Evolutionary conservation across 306 rosid genomes (phyloP), one percentile per base, ranked within the genome.

Genomic region (Leucaena leucocephala): DNA sequence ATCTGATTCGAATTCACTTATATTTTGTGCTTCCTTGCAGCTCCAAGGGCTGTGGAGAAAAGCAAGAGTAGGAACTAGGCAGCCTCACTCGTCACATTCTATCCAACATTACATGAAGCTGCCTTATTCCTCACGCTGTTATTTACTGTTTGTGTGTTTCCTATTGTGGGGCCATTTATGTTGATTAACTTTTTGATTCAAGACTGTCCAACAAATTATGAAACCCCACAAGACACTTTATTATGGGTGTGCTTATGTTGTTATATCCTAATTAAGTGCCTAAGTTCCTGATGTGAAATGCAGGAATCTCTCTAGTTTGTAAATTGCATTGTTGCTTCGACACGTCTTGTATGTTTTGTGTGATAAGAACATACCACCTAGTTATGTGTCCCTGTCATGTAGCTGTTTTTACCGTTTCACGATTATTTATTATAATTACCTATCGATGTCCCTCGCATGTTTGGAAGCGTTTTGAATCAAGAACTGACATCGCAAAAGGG

Each of bases 41-140:
- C 97, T 81, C 97, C 97, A 57, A 85, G 92, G 87, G 94, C 91
- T 68, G 85, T 90, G 84, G 96, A 89, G 73, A 93, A 89, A 87
- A 77, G 89, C 74, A 83, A 83, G 83, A 89, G 82, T 86, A 86
- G 90, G 82, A 93, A 78, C 83, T 92, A 90, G 85, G 80, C 67
- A 15, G 48, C 77, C 21, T 61, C 58, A 48, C 62, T 42, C 57
- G 38, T 35, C 64, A 52, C 54, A 70, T 46, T 83, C 84, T 73
- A 76, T 82, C 82, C 91, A 49, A 71, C 75, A 74, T 88, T 77
- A 74, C 33, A 38, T 55, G 78, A 71, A 59, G 80, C 75, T 81
- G 78, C 82, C 84, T 64, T 35, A 68, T 78, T 74, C 68, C 49
- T 74, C 46, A 33, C 55, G 13, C 72, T 52, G 16, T 36, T 65